Base-by-base conservation (phyloP, 148 eudicot genomes). In the Fallopia convolvulus region DNA sequence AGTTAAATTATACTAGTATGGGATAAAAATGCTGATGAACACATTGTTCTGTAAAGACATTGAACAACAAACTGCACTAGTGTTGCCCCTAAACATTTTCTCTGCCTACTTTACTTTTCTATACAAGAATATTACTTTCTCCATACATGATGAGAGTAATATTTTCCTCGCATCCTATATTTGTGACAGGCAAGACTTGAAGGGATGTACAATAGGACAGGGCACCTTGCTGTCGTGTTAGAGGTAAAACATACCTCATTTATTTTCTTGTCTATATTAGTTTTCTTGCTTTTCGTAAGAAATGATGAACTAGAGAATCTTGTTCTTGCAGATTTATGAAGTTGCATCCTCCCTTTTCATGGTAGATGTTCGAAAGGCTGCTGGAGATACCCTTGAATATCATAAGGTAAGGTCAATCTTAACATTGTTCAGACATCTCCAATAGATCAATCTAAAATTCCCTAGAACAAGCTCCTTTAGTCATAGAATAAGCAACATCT, bases 261-360 rank as follows among this genome's bases (percentile, higher is more conserved):
- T 10, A 41, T 23, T 8, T 49, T 36, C 44, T 52, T 20, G 26
- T 26, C 39, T 21, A 12, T 30, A 7, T 20, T 17, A 6, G 3
- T 23, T 55, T 18, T 49, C 39, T 56, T 63, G 42, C 61, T 32
- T n/a, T 33, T 48, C 50, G 11, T 72, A 2, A 44, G 11, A 30
- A 40, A 20, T 10, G 4, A 26, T 20, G 15, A 9, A 44, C 39
- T 10, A 17, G 4, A 17, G 4, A 2, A 13, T 20, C 13, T 44
- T 73, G 15, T 8, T 73, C 58, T 77, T 79, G 46, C 63, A 95
- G 97, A 91, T 93, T 50, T 95, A 78, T 80, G 97, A 95, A 85
- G 97, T 95, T 80, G 99, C 97, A 32, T 94, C 94, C 42, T 91
- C 98, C 47, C 97, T 95, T 78, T 95, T 91, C 84, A 95, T 93